A percentile compares a stretch with the other conserved stretches of the same genome.
phyloP scores from a whole-genome alignment of 2,329 filamentous ascomycete species.

The Cordyceps militaris region DNA sequence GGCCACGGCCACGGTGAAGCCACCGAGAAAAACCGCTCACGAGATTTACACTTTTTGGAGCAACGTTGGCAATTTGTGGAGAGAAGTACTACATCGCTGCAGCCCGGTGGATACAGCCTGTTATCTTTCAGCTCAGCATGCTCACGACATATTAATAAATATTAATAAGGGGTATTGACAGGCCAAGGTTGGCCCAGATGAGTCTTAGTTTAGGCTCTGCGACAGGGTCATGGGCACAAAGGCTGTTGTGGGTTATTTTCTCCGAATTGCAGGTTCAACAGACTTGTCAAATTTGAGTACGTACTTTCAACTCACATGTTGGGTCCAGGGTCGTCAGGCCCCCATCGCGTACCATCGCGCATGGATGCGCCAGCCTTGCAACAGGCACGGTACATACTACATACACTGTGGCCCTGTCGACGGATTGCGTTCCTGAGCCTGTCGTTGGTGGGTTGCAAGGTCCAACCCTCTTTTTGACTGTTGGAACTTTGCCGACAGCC shows the following conservation, averaged over 20 bases:
- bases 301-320: too few relatives aligned
- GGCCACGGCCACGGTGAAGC: too few relatives aligned
- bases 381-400: too few relatives aligned
- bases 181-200: not conserved
- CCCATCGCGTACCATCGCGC: too few relatives aligned
- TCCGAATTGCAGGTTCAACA: too few relatives aligned
- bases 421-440: not conserved
- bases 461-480: too few relatives aligned
- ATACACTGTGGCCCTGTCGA: not conserved
- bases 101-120: slow-evolving; percentile 1
- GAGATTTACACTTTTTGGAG: not conserved
- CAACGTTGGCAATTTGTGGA: not conserved
- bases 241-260: too few relatives aligned
- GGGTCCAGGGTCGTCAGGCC: too few relatives aligned
- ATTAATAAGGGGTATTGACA: not conserved
- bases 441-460: too few relatives aligned
- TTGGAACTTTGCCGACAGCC: not conserved
- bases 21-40: not conserved
- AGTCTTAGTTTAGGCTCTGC: not conserved
- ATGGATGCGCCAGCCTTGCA: too few relatives aligned
- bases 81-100: not conserved
- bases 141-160: not conserved
- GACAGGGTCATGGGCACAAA: not conserved
- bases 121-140: slow-evolving; percentile 9
- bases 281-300: too few relatives aligned